Percentiles rank a stretch among this genome's conserved stretches.
phyloP scores from a whole-genome alignment of 2,329 filamentous ascomycete genomes.

The Ophiostoma australiae region DNA sequence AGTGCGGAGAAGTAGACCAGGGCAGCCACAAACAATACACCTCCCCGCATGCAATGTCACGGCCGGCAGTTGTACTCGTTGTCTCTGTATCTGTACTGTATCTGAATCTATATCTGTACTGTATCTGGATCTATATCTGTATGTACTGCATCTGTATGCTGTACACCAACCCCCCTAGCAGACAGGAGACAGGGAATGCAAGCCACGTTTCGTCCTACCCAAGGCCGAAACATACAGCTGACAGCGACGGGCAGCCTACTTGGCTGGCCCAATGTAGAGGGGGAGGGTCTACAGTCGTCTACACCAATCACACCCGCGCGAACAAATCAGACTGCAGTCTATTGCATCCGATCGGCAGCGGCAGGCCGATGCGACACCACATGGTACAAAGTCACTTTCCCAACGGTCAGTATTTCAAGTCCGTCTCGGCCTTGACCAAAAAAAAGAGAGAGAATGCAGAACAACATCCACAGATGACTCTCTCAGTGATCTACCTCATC shows the following conservation, averaged over 20 bases:
- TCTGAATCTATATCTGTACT: no score
- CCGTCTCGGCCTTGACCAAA: no score
- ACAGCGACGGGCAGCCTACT: not conserved
- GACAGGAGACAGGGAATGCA: no score
- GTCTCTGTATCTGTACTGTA: no score
- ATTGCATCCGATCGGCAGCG: slow-evolving; percentile 10
- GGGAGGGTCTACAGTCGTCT: not conserved
- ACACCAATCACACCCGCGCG: slow-evolving; percentile 20
- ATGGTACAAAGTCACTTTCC: no score
- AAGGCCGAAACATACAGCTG: not conserved
- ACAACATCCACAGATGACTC: no score
- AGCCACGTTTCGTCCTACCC: not conserved
- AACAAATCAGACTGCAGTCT: slow-evolving; percentile 27
- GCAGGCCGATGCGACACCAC: not conserved
- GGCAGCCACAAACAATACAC: not conserved
- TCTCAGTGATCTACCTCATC: not conserved
- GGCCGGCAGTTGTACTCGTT: slow-evolving; percentile 1
- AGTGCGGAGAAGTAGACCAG: not conserved
- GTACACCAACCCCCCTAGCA: no score
- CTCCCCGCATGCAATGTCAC: not conserved
- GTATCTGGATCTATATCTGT: no score
- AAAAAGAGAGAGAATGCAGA: no score
- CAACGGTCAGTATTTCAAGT: no score
- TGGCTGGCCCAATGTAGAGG: not conserved
- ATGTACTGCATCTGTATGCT: no score